A percentile compares a stretch with the other conserved stretches of the same genome.
Conservation (phyloP, 2,329 filamentous ascomycete species). For the Raffaelea ambrosiae region DNA sequence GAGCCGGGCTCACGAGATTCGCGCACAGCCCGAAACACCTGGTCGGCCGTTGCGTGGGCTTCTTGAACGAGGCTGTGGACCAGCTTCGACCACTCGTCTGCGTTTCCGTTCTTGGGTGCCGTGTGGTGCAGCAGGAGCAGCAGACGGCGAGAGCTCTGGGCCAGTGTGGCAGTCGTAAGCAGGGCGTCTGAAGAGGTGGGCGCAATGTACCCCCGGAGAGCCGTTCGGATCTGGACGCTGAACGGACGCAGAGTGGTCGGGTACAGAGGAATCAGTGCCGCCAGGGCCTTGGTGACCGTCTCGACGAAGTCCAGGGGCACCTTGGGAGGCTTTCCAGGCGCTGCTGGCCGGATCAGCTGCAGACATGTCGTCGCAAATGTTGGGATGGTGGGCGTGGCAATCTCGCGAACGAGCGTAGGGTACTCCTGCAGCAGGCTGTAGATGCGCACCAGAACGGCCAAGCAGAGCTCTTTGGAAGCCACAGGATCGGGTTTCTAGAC, state of each 20-base stretch:
- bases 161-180: conserved; percentile 36
- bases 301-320: conserved; percentile 47
- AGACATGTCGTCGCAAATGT: conserved; percentile 66
- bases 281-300: conserved; percentile 62
- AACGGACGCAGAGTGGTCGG: conserved; percentile 76
- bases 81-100: conserved; percentile 69
- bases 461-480: conserved; percentile 65
- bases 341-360: conserved; percentile 47
- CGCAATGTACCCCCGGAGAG: conserved; percentile 52
- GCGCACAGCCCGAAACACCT: conserved; percentile 67
- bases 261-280: conserved; percentile 67
- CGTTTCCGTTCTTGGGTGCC: conserved; percentile 67
- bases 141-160: conserved; percentile 52
- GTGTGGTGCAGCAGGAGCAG: conserved; percentile 68
- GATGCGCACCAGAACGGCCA: conserved; percentile 73
- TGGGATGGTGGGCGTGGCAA: conserved; percentile 74
- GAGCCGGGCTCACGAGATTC: conserved; percentile 72
- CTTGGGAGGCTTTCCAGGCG: conserved; percentile 28
- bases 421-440: conserved; percentile 76
- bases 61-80: conserved; percentile 53
- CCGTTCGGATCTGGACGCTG: conserved; percentile 55
- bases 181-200: conserved; percentile 48
- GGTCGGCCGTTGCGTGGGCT: conserved; percentile 64
- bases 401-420: conserved; percentile 75
- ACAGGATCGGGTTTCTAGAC: conserved; percentile 65